Evolutionary conservation across 2,329 filamentous ascomycete species (phyloP).

Genomic region (Ceratocystiopsis minuta): DNA sequence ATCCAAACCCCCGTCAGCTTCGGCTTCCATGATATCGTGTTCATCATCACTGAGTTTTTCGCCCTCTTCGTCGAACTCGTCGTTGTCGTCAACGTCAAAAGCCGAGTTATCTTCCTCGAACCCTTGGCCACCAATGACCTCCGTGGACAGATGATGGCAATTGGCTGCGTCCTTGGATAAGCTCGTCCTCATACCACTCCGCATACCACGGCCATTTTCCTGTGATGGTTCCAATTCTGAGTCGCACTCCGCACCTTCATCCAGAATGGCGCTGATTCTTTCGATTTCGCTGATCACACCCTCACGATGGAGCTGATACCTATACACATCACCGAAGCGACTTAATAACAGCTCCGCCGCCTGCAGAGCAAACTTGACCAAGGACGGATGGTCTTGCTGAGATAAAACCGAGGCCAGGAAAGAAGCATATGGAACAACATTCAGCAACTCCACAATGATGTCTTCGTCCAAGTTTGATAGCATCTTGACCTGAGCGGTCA

Average conservation of each 20-base stretch:
- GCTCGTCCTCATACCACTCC: too few relatives aligned
- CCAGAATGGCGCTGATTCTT: constrained; percentile 44
- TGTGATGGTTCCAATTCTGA: constrained; percentile 5
- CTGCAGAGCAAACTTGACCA: constrained; percentile 76
- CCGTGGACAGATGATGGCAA: neutral
- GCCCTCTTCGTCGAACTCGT: neutral
- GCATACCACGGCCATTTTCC: neutral
- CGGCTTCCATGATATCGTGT: neutral
- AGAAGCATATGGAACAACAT: constrained; percentile 82
- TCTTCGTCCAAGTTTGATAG: constrained; percentile 77
- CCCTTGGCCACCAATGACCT: neutral
- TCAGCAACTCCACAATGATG: constrained; percentile 71
- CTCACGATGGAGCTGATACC: constrained; percentile 92
- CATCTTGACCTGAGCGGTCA: constrained; percentile 95
- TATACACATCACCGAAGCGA: constrained; percentile 72
- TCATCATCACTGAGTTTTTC: neutral
- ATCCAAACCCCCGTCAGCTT: neutral
- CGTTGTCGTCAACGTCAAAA: constrained; percentile 11
- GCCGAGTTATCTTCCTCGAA: neutral
- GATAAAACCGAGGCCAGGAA: constrained; percentile 90
- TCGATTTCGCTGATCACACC: constrained; percentile 85
- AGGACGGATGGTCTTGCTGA: constrained; percentile 75
- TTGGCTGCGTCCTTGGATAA: too few relatives aligned
- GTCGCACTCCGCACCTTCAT: constrained; percentile 17
- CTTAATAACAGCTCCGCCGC: constrained; percentile 76